Percentiles rank a stretch among this genome's conserved stretches.
phyloP scores from a whole-genome alignment of 2,329 filamentous ascomycete species.

The Meredithiella fracta region DNA sequence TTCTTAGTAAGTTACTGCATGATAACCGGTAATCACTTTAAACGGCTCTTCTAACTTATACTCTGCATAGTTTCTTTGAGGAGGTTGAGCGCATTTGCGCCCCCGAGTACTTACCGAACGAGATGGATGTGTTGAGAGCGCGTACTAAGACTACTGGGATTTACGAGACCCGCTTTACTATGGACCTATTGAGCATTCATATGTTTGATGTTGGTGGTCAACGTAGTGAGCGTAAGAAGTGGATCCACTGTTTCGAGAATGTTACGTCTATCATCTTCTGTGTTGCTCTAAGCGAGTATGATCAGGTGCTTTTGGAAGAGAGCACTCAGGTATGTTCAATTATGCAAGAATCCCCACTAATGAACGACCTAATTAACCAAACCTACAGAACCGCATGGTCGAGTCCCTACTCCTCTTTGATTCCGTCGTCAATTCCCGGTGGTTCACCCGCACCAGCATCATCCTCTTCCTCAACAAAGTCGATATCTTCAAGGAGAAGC shows the following conservation, averaged over 20 bases:
- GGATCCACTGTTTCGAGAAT: slow-evolving; percentile 99
- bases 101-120: slow-evolving; percentile 75
- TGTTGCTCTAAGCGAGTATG: slow-evolving; percentile 93
- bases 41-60: neutral
- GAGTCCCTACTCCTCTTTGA: slow-evolving; percentile 92
- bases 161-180: slow-evolving; percentile 95
- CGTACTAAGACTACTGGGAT: slow-evolving; percentile 98
- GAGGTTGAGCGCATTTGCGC: slow-evolving; percentile 73
- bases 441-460: slow-evolving; percentile 98
- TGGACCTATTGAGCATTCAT: slow-evolving; percentile 97
- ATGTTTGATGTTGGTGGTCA: slow-evolving; percentile 99
- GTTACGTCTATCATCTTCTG: slow-evolving; percentile 99
- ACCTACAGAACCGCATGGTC: slow-evolving; percentile 91
- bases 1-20: slow-evolving; percentile 57
- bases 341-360: neutral
- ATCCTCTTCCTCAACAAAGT: slow-evolving; percentile 99
- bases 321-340: slow-evolving; percentile 62
- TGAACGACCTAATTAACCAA: neutral
- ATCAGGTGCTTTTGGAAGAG: slow-evolving; percentile 91
- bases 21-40: neutral
- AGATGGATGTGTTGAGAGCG: slow-evolving; percentile 87
- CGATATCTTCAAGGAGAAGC: slow-evolving; percentile 91
- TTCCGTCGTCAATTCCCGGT: slow-evolving; percentile 94
- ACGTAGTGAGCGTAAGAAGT: slow-evolving; percentile 95
- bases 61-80: slow-evolving; percentile 66